Percentiles rank a stretch among this genome's conserved stretches.
Evolutionary conservation across 2,329 filamentous ascomycete genomes (phyloP).

Genomic region (Emergomyces orientalis): DNA sequence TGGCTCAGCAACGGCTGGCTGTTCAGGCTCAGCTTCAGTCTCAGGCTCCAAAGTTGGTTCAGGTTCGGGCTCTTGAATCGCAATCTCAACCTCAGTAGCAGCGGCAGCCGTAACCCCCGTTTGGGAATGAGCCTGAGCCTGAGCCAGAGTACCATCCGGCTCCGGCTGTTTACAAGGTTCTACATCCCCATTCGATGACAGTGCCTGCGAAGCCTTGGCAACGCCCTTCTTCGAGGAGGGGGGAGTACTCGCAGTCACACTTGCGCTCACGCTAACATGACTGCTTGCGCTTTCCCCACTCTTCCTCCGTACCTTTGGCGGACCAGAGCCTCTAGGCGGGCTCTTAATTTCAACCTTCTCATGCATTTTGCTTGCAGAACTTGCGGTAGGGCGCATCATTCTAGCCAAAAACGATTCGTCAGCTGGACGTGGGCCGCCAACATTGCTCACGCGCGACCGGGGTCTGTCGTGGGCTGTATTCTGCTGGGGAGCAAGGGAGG

Average conservation of each 20-base stretch:
- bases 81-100: background rate
- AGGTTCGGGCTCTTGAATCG: background rate
- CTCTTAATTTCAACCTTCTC: conserved; percentile 38
- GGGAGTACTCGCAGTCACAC: background rate
- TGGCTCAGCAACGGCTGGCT: background rate
- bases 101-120: background rate
- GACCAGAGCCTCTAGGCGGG: conserved; percentile 24
- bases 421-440: conserved; percentile 26
- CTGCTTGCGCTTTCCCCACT: conserved; percentile 3
- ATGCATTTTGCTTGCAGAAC: conserved; percentile 41
- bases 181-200: conserved; percentile 20
- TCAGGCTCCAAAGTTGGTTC: background rate
- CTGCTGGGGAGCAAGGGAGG: conserved; percentile 20
- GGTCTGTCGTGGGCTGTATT: conserved; percentile 25
- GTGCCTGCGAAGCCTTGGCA: conserved; percentile 10
- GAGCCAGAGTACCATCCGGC: background rate
- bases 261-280: background rate
- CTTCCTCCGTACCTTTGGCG: conserved; percentile 1
- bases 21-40: background rate
- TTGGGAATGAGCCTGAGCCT: background rate
- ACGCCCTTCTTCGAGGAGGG: conserved; percentile 10
- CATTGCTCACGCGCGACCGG: conserved; percentile 34
- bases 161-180: conserved; percentile 16
- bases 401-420: conserved; percentile 42
- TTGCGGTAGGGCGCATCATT: conserved; percentile 45